These are phyloP conservation scores for Aspergillus tubingensis DNA, from an alignment of 2,329 filamentous ascomycete genomes.

Conservation along the genomic window DNA sequence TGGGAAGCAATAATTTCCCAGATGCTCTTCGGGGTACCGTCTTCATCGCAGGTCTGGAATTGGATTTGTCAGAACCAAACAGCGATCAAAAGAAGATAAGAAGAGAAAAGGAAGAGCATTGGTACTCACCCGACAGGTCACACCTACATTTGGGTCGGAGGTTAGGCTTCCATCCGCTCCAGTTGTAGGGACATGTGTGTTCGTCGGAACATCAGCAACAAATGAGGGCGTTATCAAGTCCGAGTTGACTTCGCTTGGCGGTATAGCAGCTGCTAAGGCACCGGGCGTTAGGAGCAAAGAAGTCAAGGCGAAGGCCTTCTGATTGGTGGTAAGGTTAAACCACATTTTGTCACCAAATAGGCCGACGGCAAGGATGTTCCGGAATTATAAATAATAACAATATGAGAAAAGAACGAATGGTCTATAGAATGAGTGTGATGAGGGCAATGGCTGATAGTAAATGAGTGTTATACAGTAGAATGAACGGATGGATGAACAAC, in stretches of 20 bases:
- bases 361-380: neutral
- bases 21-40: neutral
- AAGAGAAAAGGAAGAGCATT: neutral
- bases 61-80: neutral
- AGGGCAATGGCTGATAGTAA: neutral
- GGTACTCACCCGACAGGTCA: neutral
- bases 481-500: neutral
- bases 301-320: conserved; percentile 2
- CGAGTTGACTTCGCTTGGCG: neutral
- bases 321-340: neutral
- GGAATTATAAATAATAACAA: neutral
- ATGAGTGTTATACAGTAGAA: neutral
- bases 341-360: neutral
- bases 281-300: neutral
- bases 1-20: neutral
- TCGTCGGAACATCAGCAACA: neutral
- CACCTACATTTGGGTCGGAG: neutral
- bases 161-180: neutral
- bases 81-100: neutral
- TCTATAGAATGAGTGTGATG: neutral
- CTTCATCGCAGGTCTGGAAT: neutral
- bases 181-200: neutral
- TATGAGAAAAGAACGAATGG: neutral
- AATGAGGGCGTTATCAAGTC: neutral
- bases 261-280: neutral